Base-by-base conservation (phyloP, 108 stramenopile species). In the Nitzschia putrida region DNA sequence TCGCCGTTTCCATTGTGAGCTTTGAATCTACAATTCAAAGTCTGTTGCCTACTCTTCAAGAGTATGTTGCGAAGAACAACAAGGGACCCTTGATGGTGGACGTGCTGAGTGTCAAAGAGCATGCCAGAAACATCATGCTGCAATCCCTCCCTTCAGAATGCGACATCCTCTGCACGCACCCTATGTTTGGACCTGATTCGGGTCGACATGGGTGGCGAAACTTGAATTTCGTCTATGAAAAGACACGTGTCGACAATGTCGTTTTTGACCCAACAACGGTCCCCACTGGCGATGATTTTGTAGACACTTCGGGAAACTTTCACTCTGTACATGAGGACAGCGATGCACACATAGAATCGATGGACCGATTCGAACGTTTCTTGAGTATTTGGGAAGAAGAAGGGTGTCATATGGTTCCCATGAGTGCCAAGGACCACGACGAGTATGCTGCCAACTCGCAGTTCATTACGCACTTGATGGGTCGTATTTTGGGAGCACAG, bases 121-220 rank as follows among this genome's bases (percentile, higher is more conserved):
- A 98, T 73, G 80, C 97, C 21, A 83, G 94, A 52, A 66, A 94
- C 65, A 77, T 92, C 57, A 42, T 99, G 79, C 74, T 98, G 58
- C 80, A 95, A 13, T 44, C 67, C 9, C 72, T 99, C 18, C 97
- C 98, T 0, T 61, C 72, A 57, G 88, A 91, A 64, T 87, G 88
- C 60, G 97, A 98, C 67, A 87, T 99, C 23, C 70, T 98, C 18
- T 97, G 96, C 70, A 97, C 98, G 10, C 98, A 99, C 84, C 98
- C 98, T n/a, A 99, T 99, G 98, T 99, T 99, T 84, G 98, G 98
- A 18, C 97, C 97, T 12, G 96, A 97, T 69, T 89, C 88, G 1
- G 96, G 93, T 14, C 85, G 76, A 14, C 61, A 93, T 68, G 85
- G 90, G 26, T 99, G 98, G 98, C 83, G 83, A n/a, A 88, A 88